Base-by-base conservation (phyloP, 2,329 filamentous ascomycete genomes). In the Thermoascus crustaceus region DNA sequence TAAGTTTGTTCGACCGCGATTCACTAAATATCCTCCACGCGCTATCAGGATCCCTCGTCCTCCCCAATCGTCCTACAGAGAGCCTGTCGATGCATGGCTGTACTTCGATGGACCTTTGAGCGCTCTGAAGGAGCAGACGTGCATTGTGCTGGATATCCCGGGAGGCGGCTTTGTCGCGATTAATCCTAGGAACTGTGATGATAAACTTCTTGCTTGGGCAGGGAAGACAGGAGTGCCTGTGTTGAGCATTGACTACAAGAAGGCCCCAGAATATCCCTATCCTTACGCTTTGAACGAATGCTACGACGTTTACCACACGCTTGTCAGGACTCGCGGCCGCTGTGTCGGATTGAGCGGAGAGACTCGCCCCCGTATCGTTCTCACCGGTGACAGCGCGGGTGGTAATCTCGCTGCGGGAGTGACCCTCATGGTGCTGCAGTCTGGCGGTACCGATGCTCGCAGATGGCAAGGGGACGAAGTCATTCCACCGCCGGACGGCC, bases 111-210 rank as follows among this genome's bases (percentile, higher is more conserved):
- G 91, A 0, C 82, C 88, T 0, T 62, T 94, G 5, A 77, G 80
- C 2, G 80, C 86, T 30, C 67, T 95, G 30, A 78, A 79, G 50
- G 74, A 81, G 26, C 82, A 93, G 54, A 80, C 75, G 33, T 82
- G 82, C 49, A 60, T 98, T 18, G 75, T 98, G 1, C 56, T 98
- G 22, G 91, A 98, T 58, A 78, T 96, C 3, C 91, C 91, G 0
- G 91, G 91, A 1, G 91, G 91, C 20, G 91, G 91, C 0, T 98
- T 93, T 46, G 88, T 98, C 8, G 88, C 91, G 11, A 98, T 98
- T 91, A 80, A 85, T 39, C 91, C 91, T n/a, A 72, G 91, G 30
- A 85, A 82, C 50, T 87, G 93, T 50, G 91, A 98, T 54, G 91
- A 98, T 60, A 94, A 93, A 60, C 69, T 98, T 11, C 77, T 94